Base-by-base conservation (phyloP, 345 rosid genomes). In the Laguncularia racemosa region DNA sequence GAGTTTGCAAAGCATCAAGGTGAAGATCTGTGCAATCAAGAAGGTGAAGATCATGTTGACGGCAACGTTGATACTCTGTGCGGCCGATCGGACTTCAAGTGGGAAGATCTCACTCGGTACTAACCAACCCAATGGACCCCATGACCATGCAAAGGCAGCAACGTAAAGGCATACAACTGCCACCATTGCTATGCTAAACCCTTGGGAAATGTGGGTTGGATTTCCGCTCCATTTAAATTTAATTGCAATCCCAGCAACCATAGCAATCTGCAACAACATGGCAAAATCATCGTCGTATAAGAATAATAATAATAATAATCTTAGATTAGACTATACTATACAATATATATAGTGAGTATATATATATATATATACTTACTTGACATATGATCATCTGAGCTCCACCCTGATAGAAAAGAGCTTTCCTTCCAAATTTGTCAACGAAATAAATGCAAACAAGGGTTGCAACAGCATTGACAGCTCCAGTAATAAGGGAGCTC, bases 81-180 rank as follows among this genome's bases (percentile, higher is more conserved):
- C 87, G 1, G 91, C 85, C 17, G 85, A 84, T 18, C 91, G 59
- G 56, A 84, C 58, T 66, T 84, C 91, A 23, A 84, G 52, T 20
- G 87, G 87, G 58, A 78, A 76, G 18, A 81, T 84, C 57, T 81
- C 91, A 53, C 87, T 84, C 0, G 87, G 91, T 16, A 84, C 83
- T 18, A 84, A 15, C 87, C 87, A 81, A 4, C 87, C 84, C 11
- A 84, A 63, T 2, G 91, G 91, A 11, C 91, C 90, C 91, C 91
- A 84, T 12, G 91, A 84, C 83, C 84, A 81, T 0, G 91, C 87
- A 57, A 71, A 81, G 4, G 73, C 90, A 0, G 79, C 73, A 18
- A 79, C 77, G 43, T 72, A 84, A 6, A 67, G 50, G 57, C 90
- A 84, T 45, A 81, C 78, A 19, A 59, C 45, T 1, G 47, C 55